Evolutionary conservation across 352 stramenopile genomes (phyloP), one percentile per base, ranked within the genome.

Genomic region (Phytophthora cactorum): DNA sequence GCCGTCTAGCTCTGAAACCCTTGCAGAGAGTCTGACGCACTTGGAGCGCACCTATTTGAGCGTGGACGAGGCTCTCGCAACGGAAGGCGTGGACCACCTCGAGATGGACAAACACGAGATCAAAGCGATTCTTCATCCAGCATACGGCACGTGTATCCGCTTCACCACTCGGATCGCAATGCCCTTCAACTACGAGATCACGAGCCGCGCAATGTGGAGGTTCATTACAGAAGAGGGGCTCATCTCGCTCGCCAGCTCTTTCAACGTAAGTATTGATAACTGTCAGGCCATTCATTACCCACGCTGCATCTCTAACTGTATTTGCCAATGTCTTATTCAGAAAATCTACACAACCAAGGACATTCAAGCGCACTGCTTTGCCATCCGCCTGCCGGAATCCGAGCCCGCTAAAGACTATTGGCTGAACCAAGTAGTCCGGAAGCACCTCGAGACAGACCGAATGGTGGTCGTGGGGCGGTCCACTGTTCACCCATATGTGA

Each of bases 271-370:
- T 14, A 31, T 52, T 34, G 47, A 39, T 31, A 41, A 14, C 3
- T 36, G 27, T 28, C 17, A 32, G 17, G 1, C 38, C n/a, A 34
- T 34, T 27, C 22, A 31, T 12, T 46, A 8, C 5, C 7, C 14
- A 47, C 10, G 12, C 49, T 34, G 17, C 28, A 50, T 38, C 5
- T 45, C 43, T 72, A 57, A 68, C 45, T 25, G 3, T 44, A 7
- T 57, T 32, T 36, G 8, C 6, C 52, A 5, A 53, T 70, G 22
- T n/a, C 17, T 25, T 28, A 25, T 32, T 36, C n/a, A 72, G 68
- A 68, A 72, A 72, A 75, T 72, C 15, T 72, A 72, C 57, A 62
- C 41, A 29, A 66, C 55, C 28, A 72, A 68, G 51, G 63, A 75
- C 27, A 61, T 65, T 17, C 62, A 75, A 15, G 63, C 62, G 14